These are phyloP conservation scores for Pythium plurisporium DNA, from an alignment of 352 stramenopile species.

Conservation along the genomic window DNA sequence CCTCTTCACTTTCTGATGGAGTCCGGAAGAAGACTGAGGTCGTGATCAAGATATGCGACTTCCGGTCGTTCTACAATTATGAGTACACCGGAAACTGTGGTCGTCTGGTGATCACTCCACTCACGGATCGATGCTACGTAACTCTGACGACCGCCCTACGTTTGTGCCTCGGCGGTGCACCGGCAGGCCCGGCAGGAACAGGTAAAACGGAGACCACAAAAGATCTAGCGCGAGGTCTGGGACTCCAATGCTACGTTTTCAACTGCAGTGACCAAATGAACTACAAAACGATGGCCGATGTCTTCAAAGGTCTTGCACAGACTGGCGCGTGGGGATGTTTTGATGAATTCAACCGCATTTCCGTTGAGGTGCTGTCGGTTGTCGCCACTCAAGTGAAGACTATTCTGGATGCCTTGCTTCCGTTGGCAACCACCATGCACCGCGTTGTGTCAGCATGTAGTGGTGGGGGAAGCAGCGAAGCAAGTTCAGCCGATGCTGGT, in stretches of 20 bases:
- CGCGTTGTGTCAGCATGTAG: conserved; percentile 20
- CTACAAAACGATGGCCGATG: conserved; percentile 94
- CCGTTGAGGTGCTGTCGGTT: conserved; percentile 86
- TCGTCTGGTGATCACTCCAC: conserved; percentile 93
- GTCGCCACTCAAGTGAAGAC: conserved; percentile 96
- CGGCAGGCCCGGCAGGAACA: conserved; percentile 90
- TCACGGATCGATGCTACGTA: conserved; percentile 96
- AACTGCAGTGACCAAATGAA: conserved; percentile 92
- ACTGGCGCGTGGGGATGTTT: conserved; percentile 92
- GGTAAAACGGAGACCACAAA: conserved; percentile 96
- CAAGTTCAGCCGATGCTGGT: conserved; percentile 4
- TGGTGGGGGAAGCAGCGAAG: conserved; percentile 14
- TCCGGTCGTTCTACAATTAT: conserved; percentile 93
- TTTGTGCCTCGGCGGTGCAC: conserved; percentile 93
- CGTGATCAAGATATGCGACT: conserved; percentile 89
- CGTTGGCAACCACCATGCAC: conserved; percentile 24
- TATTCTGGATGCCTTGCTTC: conserved; percentile 86
- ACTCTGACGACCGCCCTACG: conserved; percentile 95
- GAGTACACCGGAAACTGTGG: conserved; percentile 96
- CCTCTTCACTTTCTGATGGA: conserved; percentile 1
- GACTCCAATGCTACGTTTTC: conserved; percentile 95
- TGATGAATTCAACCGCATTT: conserved; percentile 89
- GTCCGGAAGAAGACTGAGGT: conserved; percentile 56
- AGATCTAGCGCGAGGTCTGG: conserved; percentile 91
- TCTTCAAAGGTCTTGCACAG: conserved; percentile 92